Base-by-base conservation (phyloP, 2,329 filamentous ascomycete species). In the Proliferodiscus dingleyae region DNA sequence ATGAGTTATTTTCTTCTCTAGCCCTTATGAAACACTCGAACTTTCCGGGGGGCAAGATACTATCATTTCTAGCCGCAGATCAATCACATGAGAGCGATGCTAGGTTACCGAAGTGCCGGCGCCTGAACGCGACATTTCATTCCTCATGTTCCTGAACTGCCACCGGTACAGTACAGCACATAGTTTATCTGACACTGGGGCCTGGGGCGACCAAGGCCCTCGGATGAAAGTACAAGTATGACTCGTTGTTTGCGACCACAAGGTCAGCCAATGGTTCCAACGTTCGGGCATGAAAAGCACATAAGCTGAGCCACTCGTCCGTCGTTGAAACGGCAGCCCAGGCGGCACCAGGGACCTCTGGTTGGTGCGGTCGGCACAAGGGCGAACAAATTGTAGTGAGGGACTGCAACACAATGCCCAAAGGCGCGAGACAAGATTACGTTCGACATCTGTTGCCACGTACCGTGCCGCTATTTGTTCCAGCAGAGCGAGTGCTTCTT, bases 171-270 rank as follows among this genome's bases (percentile, higher is more conserved):
- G 41, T 13, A 29, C n/a, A n/a, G n/a, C n/a, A n/a, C n/a, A 16
- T 34, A 41, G 33, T 47, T 37, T 42, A 51, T 45, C 50, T 47
- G 47, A 48, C 49, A 47, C 47, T n/a, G n/a, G n/a, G n/a, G n/a
- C n/a, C n/a, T n/a, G n/a, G n/a, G n/a, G n/a, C n/a, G n/a, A n/a
- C n/a, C n/a, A n/a, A n/a, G n/a, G n/a, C n/a, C n/a, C n/a, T n/a
- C n/a, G n/a, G n/a, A n/a, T n/a, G n/a, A n/a, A n/a, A n/a, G n/a
- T n/a, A n/a, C 5, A 30, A 29, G 37, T 46, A 26, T 52, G 54
- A 56, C 54, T 57, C 49, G 54, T 53, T 30, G 34, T 47, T 48
- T 49, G 46, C 45, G 48, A 50, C 18, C 19, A n/a, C 19, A 21
- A 18, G 38, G 30, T 9, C 37, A 36, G 24, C 49, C 45, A 46